Evolutionary conservation across 441 rosid genomes (phyloP).

Genomic region (Euphorbia celastroides): DNA sequence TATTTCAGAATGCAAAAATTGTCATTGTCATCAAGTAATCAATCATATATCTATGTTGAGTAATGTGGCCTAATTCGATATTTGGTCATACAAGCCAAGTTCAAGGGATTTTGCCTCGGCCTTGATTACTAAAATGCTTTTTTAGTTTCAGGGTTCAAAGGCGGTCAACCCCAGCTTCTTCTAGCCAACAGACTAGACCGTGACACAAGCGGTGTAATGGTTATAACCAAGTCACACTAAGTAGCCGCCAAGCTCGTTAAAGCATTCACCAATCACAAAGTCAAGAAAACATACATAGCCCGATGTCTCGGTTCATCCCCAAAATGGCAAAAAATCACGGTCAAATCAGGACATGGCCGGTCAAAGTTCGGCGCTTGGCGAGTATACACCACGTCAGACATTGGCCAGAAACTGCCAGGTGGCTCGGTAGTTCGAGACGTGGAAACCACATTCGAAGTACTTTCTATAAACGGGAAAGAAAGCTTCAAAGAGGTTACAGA

Average conservation of each 20-base stretch:
- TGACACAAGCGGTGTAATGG: constrained; percentile 80
- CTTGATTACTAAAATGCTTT: constrained; percentile 10
- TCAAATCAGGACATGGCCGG: constrained; percentile 89
- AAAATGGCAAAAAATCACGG: constrained; percentile 51
- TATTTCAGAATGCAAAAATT: neutral
- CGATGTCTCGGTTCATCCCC: constrained; percentile 61
- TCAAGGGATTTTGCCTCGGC: no score
- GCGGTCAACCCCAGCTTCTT: constrained; percentile 47
- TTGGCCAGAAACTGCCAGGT: constrained; percentile 66
- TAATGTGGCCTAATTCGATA: neutral
- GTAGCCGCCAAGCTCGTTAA: constrained; percentile 81
- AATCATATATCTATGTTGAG: neutral
- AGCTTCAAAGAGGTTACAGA: constrained; percentile 21
- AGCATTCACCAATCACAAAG: constrained; percentile 72
- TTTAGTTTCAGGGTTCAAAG: constrained; percentile 25
- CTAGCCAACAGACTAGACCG: constrained; percentile 87
- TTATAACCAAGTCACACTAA: constrained; percentile 77
- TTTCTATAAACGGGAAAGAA: constrained; percentile 46
- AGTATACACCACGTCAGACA: constrained; percentile 68
- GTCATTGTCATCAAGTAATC: neutral
- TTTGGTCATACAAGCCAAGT: neutral
- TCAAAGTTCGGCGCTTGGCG: constrained; percentile 93
- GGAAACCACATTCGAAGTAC: constrained; percentile 74
- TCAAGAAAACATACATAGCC: constrained; percentile 75
- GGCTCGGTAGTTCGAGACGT: constrained; percentile 74